phyloP scores from a whole-genome alignment of 139 green algal genomes.

The Micromonas pusilla region DNA sequence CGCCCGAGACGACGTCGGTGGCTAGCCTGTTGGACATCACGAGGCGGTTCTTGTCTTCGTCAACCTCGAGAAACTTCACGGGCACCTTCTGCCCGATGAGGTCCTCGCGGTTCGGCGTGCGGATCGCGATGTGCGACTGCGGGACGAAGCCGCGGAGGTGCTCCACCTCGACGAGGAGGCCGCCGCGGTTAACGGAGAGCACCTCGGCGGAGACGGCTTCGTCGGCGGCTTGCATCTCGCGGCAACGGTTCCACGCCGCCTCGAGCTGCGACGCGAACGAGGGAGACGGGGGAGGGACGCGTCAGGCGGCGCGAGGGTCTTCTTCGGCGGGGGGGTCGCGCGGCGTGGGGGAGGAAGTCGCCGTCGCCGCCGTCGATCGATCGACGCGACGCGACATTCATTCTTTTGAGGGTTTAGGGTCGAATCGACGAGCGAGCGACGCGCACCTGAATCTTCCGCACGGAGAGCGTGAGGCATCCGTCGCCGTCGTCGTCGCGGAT shows the following conservation, averaged over 20 bases:
- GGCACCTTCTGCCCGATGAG: constrained; percentile 63
- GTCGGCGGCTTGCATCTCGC: constrained; percentile 67
- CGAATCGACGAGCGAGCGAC: neutral
- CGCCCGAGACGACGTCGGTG: constrained; percentile 9
- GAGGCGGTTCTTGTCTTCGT: constrained; percentile 76
- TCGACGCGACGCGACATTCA: too few species aligned
- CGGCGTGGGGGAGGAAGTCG: too few species aligned
- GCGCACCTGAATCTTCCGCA: constrained; percentile 60
- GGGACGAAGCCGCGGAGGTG: constrained; percentile 74
- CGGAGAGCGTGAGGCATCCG: constrained; percentile 65
- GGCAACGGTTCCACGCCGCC: constrained; percentile 35
- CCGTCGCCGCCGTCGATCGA: neutral
- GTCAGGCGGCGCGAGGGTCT: neutral
- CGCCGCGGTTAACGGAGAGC: constrained; percentile 64
- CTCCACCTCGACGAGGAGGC: constrained; percentile 66
- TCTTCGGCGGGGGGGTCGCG: too few species aligned
- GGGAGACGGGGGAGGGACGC: neutral
- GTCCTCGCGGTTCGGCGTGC: constrained; percentile 33
- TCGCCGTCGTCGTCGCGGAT: constrained; percentile 62
- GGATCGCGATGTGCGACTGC: constrained; percentile 53
- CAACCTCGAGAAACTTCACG: constrained; percentile 93
- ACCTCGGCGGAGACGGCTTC: constrained; percentile 65
- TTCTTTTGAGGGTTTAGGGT: neutral
- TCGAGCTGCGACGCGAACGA: constrained; percentile 39
- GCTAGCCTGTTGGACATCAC: constrained; percentile 60